Conservation (phyloP, 345 rosid species). For the Adansonia digitata region DNA sequence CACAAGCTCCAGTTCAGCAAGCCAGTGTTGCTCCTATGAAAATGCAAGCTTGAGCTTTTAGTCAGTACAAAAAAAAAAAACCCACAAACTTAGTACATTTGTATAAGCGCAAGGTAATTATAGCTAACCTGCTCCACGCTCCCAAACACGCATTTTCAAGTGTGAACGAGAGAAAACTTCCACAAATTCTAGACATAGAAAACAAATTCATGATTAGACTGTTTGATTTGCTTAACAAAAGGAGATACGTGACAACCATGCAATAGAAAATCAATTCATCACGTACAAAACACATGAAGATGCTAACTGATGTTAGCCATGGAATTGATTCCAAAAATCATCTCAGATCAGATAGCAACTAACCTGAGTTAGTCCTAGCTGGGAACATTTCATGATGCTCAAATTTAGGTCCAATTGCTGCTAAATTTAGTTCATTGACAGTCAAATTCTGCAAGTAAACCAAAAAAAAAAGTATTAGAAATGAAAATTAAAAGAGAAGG, state of each 20-base stretch:
- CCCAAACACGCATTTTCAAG: constrained; percentile 97
- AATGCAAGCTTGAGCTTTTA: background rate
- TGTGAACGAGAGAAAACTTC: constrained; percentile 76
- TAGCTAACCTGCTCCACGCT: constrained; percentile 88
- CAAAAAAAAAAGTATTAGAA: constrained; percentile 4
- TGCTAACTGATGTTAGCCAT: background rate
- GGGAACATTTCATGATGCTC: constrained; percentile 89
- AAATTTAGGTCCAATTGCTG: constrained; percentile 83
- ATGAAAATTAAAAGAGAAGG: constrained; percentile 4
- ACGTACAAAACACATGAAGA: background rate
- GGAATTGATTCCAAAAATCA: background rate
- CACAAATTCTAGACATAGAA: constrained; percentile 60
- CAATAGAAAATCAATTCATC: background rate
- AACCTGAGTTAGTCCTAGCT: constrained; percentile 93
- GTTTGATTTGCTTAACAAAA: background rate
- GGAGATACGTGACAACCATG: background rate
- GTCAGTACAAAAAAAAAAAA: background rate
- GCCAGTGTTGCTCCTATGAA: constrained; percentile 89
- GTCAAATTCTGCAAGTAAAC: constrained; percentile 49
- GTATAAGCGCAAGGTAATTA: background rate
- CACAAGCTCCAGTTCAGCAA: constrained; percentile 99
- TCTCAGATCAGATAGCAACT: constrained; percentile 20
- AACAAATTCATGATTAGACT: background rate
- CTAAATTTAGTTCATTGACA: constrained; percentile 79
- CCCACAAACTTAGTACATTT: background rate